Evolutionary conservation across 2,329 filamentous ascomycete species (phyloP), one percentile per base, ranked within the genome.

Genomic region (Fusarium keratoplasticum): DNA sequence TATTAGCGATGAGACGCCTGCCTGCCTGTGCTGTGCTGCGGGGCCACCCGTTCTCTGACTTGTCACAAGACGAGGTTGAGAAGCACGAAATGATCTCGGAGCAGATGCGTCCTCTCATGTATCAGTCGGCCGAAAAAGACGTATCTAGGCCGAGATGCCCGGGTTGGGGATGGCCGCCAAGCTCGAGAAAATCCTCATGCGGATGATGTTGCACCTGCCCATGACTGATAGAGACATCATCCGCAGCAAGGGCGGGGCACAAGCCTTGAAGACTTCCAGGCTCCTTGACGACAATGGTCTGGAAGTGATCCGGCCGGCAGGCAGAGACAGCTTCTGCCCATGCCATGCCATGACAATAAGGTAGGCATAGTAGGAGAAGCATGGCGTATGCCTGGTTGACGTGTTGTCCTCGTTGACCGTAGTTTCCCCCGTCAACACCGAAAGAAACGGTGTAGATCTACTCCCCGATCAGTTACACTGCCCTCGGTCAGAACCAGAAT

Each of bases 121-220:
- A 50, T 67, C 66, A 63, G 68, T 77, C 76, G 74, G 76, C 76
- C 76, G 76, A 78, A 70, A 77, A 69, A 18, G 27, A 59, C 47
- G 36, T 66, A 64, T 72, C 67, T 78, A 59, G 61, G 66, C 76
- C 75, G 76, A 76, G 61, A 72, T 58, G 55, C 64, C 58, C 47
- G 60, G 62, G 52, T 58, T 61, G 58, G 54, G 70, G 63, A 67
- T 74, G 72, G 63, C 59, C 65, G 69, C 69, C 76, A 78, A 75
- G 73, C 54, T 57, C 52, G 31, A 59, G 61, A 62, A 57, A 67
- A 70, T 63, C 68, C 68, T 58, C 64, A 67, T 66, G 71, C 42
- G 55, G 40, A 67, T 57, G 61, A 57, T 66, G 47, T 69, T 60
- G 50, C 67, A 52, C 60, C 50, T 61, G 40, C 61, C 67, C 18